Evolutionary conservation across 2,329 filamentous ascomycete species (phyloP).

Genomic region (Triangularia verruculosa): DNA sequence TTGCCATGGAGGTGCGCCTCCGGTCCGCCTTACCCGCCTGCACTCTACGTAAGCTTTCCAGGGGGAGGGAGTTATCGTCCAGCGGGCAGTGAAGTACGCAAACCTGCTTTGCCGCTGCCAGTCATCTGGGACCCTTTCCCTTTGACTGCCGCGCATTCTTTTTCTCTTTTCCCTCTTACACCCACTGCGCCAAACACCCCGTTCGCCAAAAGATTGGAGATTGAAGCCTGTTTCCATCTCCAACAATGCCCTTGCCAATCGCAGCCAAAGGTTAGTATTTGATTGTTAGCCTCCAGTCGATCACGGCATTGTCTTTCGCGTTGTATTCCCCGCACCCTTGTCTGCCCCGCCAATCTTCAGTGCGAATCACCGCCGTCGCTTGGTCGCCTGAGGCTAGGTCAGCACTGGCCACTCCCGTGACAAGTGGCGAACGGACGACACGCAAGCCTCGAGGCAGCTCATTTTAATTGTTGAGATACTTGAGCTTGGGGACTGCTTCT

Average conservation of each 20-base stretch:
- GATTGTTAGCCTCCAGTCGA: constrained; percentile 9
- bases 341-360: constrained; percentile 1
- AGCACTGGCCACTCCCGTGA: constrained; percentile 16
- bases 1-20: neutral
- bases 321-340: neutral
- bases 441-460: constrained; percentile 20
- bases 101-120: constrained; percentile 4
- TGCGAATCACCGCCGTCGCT: constrained; percentile 9
- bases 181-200: neutral
- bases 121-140: neutral
- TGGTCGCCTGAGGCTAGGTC: constrained; percentile 16
- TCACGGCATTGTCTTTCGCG: neutral
- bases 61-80: neutral
- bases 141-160: constrained; percentile 2
- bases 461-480: neutral
- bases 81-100: neutral
- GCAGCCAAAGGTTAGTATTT: constrained; percentile 29
- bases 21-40: neutral
- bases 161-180: neutral
- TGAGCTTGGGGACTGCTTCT: neutral
- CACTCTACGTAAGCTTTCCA: neutral
- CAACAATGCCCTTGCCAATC: constrained; percentile 27
- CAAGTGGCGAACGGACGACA: constrained; percentile 24
- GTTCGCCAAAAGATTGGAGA: neutral
- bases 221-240: constrained; percentile 3